These are phyloP conservation scores for Adansonia gregorii DNA, from an alignment of 441 rosid genomes.

Conservation along the genomic window DNA sequence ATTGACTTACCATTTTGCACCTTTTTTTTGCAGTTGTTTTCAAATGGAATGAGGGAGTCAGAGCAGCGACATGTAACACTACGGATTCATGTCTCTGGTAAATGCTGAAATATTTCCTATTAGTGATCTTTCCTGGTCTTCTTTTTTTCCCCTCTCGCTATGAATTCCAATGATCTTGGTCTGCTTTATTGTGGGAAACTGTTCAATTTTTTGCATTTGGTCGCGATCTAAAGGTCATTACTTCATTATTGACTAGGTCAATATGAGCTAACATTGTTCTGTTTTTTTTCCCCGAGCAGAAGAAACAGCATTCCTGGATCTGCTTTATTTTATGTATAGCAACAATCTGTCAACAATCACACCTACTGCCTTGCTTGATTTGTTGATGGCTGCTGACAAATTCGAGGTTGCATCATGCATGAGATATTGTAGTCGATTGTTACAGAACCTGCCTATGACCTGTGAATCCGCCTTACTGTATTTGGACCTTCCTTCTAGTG, in stretches of 20 bases:
- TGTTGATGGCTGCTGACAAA: constrained; percentile 80
- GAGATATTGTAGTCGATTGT: constrained; percentile 68
- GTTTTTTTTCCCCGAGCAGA: constrained; percentile 43
- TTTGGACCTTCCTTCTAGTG: constrained; percentile 70
- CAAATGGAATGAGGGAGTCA: constrained; percentile 91
- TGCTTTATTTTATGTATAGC: constrained; percentile 72
- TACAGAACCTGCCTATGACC: constrained; percentile 64
- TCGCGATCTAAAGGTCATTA: too few relatives aligned
- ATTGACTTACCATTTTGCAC: constrained; percentile 7
- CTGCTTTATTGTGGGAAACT: neutral
- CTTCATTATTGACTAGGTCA: too few relatives aligned
- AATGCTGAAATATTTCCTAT: neutral
- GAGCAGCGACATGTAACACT: constrained; percentile 83
- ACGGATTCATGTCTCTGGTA: constrained; percentile 81
- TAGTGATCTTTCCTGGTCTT: neutral
- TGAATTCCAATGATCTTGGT: neutral
- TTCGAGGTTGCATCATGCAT: constrained; percentile 79
- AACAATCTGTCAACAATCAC: constrained; percentile 50
- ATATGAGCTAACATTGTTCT: too few relatives aligned
- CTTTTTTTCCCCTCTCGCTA: neutral
- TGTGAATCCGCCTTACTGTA: constrained; percentile 71
- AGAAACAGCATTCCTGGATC: constrained; percentile 76
- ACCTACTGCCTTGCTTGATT: constrained; percentile 64
- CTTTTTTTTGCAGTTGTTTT: constrained; percentile 61
- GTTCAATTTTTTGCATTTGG: neutral